Base-by-base conservation (phyloP, 306 rosid genomes). In the Malus orientalis region DNA sequence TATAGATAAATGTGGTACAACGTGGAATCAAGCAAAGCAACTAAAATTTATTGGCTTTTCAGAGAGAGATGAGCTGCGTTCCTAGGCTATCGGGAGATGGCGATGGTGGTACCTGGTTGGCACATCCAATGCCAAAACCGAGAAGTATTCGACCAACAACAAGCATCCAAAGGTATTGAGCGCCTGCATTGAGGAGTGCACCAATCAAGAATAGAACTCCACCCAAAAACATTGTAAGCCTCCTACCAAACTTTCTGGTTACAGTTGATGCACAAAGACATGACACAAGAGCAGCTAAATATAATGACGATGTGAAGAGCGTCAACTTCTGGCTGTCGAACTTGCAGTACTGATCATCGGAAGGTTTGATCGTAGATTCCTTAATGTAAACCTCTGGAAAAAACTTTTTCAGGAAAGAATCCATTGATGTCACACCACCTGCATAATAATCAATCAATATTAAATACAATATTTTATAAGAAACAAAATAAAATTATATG, bases 341-440 rank as follows among this genome's bases (percentile, higher is more conserved):
- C 84, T 86, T 93, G 33, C 96, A 93, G 73, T 93, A 93, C 61
- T 88, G 90, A 67, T 87, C 62, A 27, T 86, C 79, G 1, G 91
- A 81, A 13, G 83, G 85, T 40, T 68, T 76, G 10, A 71, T 0
- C 0, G 83, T 69, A 3, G 83, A 38, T 38, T 91, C 84, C 38
- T 76, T 54, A 10, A 8, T 42, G 71, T 89, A 93, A 23, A 93
- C 97, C 2, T 86, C 57, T 0, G 96, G 93, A 58, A 93, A 91
- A 67, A 93, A 91, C 32, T 67, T 2, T 69, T 78, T 33, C 69
- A 91, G 59, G 57, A 89, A 89, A 0, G 92, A 80, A 55, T 93
- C 93, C 97, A 91, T 89, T 0, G 97, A 93, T 7, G 92, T 91
- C 45, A 93, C 97, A 44, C 98, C 98, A 25, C 97, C 98, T 91